Percentiles rank a stretch among this genome's conserved stretches.
Conservation (phyloP, 139 green algal species). For the Chlamydomonas asymmetrica region DNA sequence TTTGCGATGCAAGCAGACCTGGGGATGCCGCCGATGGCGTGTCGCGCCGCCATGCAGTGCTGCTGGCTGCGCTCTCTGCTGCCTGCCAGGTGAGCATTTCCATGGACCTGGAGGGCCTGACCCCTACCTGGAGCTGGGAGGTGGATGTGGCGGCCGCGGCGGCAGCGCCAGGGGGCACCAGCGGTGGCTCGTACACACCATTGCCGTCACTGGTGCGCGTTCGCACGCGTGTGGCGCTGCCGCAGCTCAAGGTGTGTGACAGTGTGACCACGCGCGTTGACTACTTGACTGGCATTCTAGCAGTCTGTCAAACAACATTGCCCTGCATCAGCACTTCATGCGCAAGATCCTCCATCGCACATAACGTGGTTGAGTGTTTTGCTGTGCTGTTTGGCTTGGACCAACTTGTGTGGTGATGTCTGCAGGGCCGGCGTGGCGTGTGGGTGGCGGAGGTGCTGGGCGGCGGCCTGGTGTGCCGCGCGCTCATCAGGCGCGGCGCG, state of each 20-base stretch:
- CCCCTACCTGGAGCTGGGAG: slow-evolving; percentile 3
- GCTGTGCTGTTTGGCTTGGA: neutral
- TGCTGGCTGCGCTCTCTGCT: neutral
- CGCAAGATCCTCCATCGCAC: neutral
- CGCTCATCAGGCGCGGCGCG: neutral
- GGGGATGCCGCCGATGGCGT: no score
- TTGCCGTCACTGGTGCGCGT: neutral
- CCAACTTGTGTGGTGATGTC: neutral
- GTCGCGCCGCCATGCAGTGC: neutral
- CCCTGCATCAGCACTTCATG: neutral
- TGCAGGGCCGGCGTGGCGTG: slow-evolving; percentile 14
- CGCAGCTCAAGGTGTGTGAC: slow-evolving; percentile 11
- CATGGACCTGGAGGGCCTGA: slow-evolving; percentile 13
- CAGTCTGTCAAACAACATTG: neutral
- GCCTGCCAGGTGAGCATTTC: neutral
- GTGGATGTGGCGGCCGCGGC: neutral
- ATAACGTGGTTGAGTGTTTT: neutral
- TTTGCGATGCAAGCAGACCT: no score
- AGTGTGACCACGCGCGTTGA: neutral
- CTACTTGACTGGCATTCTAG: neutral
- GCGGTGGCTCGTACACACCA: no score
- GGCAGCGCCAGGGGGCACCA: no score
- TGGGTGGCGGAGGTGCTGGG: slow-evolving; percentile 21
- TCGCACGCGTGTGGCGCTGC: slow-evolving; percentile 1
- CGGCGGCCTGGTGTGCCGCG: neutral